Percentiles rank a stretch among this genome's conserved stretches.
phyloP scores from a whole-genome alignment of 1,139 yeast genomes.

The Taphrina communis region DNA sequence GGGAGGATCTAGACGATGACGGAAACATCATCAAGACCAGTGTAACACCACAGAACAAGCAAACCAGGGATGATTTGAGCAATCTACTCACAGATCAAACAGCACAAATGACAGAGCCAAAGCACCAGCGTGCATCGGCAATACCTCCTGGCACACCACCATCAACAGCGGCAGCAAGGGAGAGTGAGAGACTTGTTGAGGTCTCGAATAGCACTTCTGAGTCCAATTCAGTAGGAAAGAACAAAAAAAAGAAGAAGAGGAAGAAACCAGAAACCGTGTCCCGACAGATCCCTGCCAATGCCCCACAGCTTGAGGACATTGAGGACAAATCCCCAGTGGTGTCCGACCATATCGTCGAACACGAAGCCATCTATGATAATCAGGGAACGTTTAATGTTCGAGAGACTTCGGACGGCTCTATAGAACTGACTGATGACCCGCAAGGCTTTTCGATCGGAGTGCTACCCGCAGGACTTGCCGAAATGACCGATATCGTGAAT shows the following conservation, averaged over 20 bases:
- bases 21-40: slow-evolving; percentile 19
- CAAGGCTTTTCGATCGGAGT: slow-evolving; percentile 17
- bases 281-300: not conserved
- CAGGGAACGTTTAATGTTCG: slow-evolving; percentile 8
- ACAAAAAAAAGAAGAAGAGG: slow-evolving; percentile 5
- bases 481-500: slow-evolving; percentile 19
- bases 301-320: not conserved
- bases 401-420: slow-evolving; percentile 8
- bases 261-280: slow-evolving; percentile 4
- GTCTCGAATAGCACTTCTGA: not conserved
- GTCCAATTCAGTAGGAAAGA: not conserved
- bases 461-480: slow-evolving; percentile 20
- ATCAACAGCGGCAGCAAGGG: not conserved
- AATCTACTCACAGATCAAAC: not conserved
- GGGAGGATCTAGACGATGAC: slow-evolving; percentile 37
- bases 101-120: not conserved
- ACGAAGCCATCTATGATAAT: not conserved
- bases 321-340: not conserved
- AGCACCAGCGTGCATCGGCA: not conserved
- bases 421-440: slow-evolving; percentile 22
- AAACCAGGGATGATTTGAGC: not conserved
- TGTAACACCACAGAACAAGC: slow-evolving; percentile 23
- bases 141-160: not conserved
- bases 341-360: slow-evolving; percentile 16
- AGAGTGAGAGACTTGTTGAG: not conserved